Percentiles rank a stretch among this genome's conserved stretches.
Conservation (phyloP, 202 grass and related monocot species). For the Schoenoplectus triqueter region DNA sequence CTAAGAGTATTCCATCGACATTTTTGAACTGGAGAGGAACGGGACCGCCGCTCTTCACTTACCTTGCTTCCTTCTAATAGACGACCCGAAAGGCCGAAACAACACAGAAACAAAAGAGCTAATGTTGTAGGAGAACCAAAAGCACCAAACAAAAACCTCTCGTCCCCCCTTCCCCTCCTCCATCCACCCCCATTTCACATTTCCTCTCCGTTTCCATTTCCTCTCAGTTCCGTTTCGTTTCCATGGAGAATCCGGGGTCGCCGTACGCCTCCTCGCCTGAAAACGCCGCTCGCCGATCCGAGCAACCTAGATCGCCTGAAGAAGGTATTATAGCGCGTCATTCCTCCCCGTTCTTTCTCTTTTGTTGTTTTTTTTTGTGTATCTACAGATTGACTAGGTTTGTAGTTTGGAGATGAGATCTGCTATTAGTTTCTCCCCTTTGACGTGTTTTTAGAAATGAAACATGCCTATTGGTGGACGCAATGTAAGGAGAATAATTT, state of each 20-base stretch:
- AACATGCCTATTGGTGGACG: background rate
- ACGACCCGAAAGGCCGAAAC: background rate
- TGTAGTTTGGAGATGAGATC: conserved; percentile 33
- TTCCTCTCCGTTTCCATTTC: background rate
- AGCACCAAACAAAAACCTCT: conserved; percentile 32
- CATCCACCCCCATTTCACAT: background rate
- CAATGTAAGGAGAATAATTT: background rate
- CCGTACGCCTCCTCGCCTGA: conserved; percentile 88
- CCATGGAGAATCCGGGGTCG: conserved; percentile 80
- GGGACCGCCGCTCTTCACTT: background rate
- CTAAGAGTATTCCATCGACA: background rate
- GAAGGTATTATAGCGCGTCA: conserved; percentile 17
- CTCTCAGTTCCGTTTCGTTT: background rate
- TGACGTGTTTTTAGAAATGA: background rate
- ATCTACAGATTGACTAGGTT: conserved; percentile 20
- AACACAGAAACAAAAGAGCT: background rate
- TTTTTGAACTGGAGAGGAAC: background rate
- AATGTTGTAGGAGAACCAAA: conserved; percentile 34
- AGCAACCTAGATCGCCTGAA: conserved; percentile 47
- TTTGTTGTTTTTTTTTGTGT: background rate
- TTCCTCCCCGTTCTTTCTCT: background rate
- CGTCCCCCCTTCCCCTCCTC: background rate
- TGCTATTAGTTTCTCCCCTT: background rate
- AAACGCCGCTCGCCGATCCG: conserved; percentile 60
- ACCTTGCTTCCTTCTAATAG: conserved; percentile 23